These are phyloP conservation scores for Melanopsichium pennsylvanicum DNA, from an alignment of 1,284 basidiomycete species.

Conservation along the genomic window DNA sequence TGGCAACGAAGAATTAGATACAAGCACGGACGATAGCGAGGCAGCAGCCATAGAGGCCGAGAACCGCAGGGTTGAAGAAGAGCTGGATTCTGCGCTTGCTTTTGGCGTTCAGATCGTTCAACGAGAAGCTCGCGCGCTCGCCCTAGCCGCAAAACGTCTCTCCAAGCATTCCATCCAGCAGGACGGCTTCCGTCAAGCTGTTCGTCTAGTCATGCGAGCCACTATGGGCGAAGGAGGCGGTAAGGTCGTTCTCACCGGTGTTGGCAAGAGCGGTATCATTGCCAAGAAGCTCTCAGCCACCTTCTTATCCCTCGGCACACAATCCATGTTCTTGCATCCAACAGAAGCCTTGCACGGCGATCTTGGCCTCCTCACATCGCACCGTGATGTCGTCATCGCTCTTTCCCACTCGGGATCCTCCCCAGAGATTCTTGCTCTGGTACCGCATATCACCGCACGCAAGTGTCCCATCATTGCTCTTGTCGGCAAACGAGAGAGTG, in stretches of 20 bases:
- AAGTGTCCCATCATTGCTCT: constrained; percentile 64
- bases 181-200: constrained; percentile 44
- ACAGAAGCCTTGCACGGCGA: constrained; percentile 67
- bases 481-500: constrained; percentile 59
- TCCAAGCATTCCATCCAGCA: constrained; percentile 30
- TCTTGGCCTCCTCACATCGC: constrained; percentile 65
- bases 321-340: constrained; percentile 66
- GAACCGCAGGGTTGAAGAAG: constrained; percentile 27
- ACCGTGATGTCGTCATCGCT: constrained; percentile 64
- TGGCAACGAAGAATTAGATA: constrained; percentile 11
- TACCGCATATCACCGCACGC: constrained; percentile 62
- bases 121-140: constrained; percentile 42
- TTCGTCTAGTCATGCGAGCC: constrained; percentile 44
- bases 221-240: constrained; percentile 55
- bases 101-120: constrained; percentile 41
- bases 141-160: constrained; percentile 40
- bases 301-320: constrained; percentile 63
- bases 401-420: constrained; percentile 67
- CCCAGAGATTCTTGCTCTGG: constrained; percentile 64
- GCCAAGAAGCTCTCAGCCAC: constrained; percentile 60
- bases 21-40: constrained; percentile 22
- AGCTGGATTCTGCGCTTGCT: constrained; percentile 37
- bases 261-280: constrained; percentile 66
- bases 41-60: constrained; percentile 33
- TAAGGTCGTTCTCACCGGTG: constrained; percentile 66